These are phyloP conservation scores for Talaromyces trachyspermus DNA, from an alignment of 495 filamentous ascomycete species.

Conservation along the genomic window DNA sequence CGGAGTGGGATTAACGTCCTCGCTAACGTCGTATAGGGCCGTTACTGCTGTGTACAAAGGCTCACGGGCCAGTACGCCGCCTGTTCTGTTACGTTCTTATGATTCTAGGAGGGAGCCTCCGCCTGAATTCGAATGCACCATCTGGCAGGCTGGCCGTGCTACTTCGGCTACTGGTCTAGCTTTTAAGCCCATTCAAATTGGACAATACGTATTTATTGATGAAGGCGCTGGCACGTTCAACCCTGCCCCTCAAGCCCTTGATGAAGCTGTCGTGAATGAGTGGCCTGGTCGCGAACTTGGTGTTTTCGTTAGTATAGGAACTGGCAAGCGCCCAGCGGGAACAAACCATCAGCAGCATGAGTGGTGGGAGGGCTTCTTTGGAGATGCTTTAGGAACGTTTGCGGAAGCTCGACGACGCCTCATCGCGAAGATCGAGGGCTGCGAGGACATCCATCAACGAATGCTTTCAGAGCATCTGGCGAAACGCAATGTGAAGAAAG, in stretches of 20 bases:
- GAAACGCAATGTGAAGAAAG: conserved; percentile 70
- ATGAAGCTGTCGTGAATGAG: conserved; percentile 86
- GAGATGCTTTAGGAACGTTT: conserved; percentile 63
- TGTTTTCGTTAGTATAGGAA: conserved; percentile 85
- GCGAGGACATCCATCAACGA: conserved; percentile 79
- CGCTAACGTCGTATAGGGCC: conserved; percentile 44
- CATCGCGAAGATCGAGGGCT: conserved; percentile 88
- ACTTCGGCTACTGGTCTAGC: conserved; percentile 85
- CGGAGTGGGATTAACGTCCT: background rate
- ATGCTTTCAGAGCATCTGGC: conserved; percentile 73
- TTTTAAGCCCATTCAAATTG: conserved; percentile 93
- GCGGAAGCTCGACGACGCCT: conserved; percentile 79
- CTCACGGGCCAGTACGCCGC: conserved; percentile 52
- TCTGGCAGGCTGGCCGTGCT: conserved; percentile 96
- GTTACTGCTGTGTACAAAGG: conserved; percentile 91
- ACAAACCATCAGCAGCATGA: conserved; percentile 58
- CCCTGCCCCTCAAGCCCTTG: conserved; percentile 73
- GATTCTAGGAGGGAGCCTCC: conserved; percentile 87
- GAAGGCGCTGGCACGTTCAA: conserved; percentile 91
- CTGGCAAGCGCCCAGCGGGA: conserved; percentile 74
- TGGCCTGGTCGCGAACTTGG: conserved; percentile 90
- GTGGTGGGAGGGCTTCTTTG: conserved; percentile 93
- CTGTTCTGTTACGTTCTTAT: conserved; percentile 81
- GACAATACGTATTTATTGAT: conserved; percentile 88
- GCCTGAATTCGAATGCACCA: conserved; percentile 81